Conservation (phyloP, 2,329 filamentous ascomycete species). For the Colletotrichum theobromicola region DNA sequence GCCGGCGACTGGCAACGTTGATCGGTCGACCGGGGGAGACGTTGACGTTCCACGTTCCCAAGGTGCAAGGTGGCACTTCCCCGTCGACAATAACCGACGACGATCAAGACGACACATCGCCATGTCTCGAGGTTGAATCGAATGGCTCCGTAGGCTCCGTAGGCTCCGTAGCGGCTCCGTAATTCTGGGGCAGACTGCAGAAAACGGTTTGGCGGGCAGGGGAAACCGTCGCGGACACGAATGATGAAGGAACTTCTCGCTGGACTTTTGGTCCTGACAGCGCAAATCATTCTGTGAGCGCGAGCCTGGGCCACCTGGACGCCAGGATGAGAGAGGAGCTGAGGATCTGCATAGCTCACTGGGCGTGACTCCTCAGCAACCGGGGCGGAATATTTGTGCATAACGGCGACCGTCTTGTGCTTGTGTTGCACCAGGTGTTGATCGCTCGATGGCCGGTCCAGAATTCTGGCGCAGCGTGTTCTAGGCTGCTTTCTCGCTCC, state of each 20-base stretch:
- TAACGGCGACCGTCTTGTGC: not conserved
- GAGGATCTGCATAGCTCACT: not conserved
- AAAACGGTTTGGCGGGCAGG: not conserved
- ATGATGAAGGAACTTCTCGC: not conserved
- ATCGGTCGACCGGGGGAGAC: not conserved
- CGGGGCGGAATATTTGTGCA: not conserved
- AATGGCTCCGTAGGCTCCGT: not conserved
- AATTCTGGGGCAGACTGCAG: not conserved
- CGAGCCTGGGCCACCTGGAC: not conserved
- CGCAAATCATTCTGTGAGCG: not conserved
- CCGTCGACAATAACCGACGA: not conserved
- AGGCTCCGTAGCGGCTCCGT: constrained; percentile 3
- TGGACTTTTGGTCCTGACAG: not conserved
- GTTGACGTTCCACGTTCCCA: not conserved
- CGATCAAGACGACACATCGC: constrained; percentile 20
- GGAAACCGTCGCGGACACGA: not conserved
- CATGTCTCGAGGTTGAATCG: not conserved
- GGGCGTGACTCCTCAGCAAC: not conserved
- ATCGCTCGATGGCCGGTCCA: constrained; percentile 1
- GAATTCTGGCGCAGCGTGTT: constrained; percentile 11
- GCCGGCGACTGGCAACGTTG: not conserved
- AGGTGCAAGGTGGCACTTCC: not conserved
- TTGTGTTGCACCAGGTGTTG: constrained; percentile 1
- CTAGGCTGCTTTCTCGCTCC: not conserved
- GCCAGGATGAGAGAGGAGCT: not conserved